Conservation (phyloP, 495 filamentous ascomycete genomes). For the Penicillium bialowiezense region DNA sequence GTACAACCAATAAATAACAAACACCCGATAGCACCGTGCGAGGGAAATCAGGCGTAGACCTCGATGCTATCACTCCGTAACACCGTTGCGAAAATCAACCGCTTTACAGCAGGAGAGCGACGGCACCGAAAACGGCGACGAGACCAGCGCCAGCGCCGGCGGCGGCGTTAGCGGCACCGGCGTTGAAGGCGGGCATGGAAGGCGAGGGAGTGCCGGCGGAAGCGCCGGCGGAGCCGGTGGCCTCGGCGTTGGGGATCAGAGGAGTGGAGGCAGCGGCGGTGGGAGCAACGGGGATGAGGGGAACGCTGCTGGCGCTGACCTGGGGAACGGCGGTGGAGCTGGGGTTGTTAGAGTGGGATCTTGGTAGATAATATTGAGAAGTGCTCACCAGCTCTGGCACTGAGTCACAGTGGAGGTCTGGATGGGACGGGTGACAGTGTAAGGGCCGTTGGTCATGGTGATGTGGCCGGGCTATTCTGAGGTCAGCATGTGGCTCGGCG, state of each 20-base stretch:
- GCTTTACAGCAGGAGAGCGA: slow-evolving; percentile 72
- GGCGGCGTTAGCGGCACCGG: slow-evolving; percentile 47
- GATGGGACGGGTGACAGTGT: slow-evolving; percentile 70
- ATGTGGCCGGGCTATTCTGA: slow-evolving; percentile 62
- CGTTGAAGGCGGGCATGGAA: slow-evolving; percentile 44
- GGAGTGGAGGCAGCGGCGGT: slow-evolving; percentile 10
- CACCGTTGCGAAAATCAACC: slow-evolving; percentile 5
- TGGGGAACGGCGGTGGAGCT: slow-evolving; percentile 20
- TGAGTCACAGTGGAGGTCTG: slow-evolving; percentile 58
- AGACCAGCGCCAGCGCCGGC: slow-evolving; percentile 65
- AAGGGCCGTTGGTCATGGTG: slow-evolving; percentile 62
- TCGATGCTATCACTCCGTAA: slow-evolving; percentile 8
- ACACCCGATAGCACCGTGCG: slow-evolving; percentile 6
- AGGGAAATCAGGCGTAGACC: neutral
- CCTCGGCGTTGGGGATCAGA: slow-evolving; percentile 1
- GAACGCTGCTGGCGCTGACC: slow-evolving; percentile 2
- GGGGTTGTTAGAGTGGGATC: slow-evolving; percentile 4
- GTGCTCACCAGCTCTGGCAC: slow-evolving; percentile 63
- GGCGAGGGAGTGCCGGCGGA: slow-evolving; percentile 45
- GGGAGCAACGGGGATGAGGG: slow-evolving; percentile 50
- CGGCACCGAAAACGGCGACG: slow-evolving; percentile 70
- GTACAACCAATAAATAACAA: slow-evolving; percentile 18
- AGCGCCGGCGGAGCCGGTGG: slow-evolving; percentile 33
- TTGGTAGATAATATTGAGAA: neutral
- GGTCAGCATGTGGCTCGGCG: slow-evolving; percentile 14